phyloP scores from a whole-genome alignment of 202 grass and related monocot species.

The Carex arenaria region DNA sequence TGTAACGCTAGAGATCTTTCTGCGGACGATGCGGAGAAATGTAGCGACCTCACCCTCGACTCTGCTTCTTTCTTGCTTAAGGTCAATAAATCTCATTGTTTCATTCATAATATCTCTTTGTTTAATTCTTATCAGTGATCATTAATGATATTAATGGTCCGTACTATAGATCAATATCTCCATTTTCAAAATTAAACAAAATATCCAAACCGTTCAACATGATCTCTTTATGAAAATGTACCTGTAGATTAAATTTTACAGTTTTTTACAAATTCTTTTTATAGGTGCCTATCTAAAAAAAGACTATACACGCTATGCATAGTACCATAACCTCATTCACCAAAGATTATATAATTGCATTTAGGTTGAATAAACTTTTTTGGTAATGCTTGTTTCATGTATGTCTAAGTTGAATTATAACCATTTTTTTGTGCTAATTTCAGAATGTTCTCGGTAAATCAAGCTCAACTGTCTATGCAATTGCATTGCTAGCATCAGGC shows the following conservation, averaged over 20 bases:
- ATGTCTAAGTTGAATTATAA: not conserved
- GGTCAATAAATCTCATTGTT: conserved; percentile 22
- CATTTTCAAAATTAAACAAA: too few species aligned
- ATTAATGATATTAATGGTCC: too few species aligned
- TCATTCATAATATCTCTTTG: not conserved
- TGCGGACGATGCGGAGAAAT: conserved; percentile 27
- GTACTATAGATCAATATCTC: too few species aligned
- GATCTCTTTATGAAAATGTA: too few species aligned
- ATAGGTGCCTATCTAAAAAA: too few species aligned
- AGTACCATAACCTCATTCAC: too few species aligned
- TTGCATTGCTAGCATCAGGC: conserved; percentile 75
- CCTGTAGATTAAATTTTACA: too few species aligned
- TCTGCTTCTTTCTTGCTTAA: conserved; percentile 77
- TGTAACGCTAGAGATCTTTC: conserved; percentile 43
- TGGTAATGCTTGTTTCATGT: not conserved
- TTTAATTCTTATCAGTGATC: not conserved
- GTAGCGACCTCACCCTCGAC: conserved; percentile 51
- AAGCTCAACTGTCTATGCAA: conserved; percentile 61
- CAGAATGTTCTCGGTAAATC: conserved; percentile 87
- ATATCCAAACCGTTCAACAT: too few species aligned
- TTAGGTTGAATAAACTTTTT: not conserved
- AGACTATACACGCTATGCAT: too few species aligned
- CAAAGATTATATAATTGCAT: not conserved
- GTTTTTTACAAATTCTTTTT: too few species aligned
- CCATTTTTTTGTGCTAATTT: not conserved